Evolutionary conservation across 1,284 basidiomycete species (phyloP).

Genomic region (Neolentinus lepideus): DNA sequence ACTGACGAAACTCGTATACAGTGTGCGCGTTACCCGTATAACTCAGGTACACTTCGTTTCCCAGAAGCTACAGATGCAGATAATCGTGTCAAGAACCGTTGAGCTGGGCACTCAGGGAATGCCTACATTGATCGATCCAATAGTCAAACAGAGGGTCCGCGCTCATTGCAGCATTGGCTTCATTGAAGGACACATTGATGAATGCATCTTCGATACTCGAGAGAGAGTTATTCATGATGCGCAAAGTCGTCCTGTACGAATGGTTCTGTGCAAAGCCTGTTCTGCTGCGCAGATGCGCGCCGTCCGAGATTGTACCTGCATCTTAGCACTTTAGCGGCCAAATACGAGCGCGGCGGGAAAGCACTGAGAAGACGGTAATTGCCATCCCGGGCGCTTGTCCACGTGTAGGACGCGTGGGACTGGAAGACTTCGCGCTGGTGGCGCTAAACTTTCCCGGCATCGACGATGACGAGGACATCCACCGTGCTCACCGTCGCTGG

Average conservation of each 20-base stretch:
- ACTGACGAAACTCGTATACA: slow-evolving; percentile 3
- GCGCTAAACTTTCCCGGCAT: slow-evolving; percentile 11
- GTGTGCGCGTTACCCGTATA: slow-evolving; percentile 35
- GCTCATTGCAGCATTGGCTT: slow-evolving; percentile 16
- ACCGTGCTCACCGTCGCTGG: slow-evolving; percentile 53
- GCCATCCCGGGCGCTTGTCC: not conserved
- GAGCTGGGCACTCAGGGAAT: slow-evolving; percentile 18
- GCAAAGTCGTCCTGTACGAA: not conserved
- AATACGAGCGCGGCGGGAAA: not conserved
- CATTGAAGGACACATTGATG: slow-evolving; percentile 40
- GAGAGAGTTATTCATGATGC: not conserved
- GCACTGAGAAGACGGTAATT: not conserved
- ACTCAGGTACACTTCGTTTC: slow-evolving; percentile 33
- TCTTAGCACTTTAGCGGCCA: too few relatives aligned
- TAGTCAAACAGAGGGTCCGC: slow-evolving; percentile 31
- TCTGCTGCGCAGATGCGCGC: not conserved
- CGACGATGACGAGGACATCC: slow-evolving; percentile 19
- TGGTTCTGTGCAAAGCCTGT: not conserved
- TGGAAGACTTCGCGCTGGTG: slow-evolving; percentile 1
- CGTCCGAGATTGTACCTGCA: not conserved
- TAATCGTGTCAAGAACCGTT: not conserved
- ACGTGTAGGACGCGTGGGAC: not conserved
- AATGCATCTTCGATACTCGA: slow-evolving; percentile 36
- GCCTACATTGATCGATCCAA: slow-evolving; percentile 45
- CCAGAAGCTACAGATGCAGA: slow-evolving; percentile 37